Base-by-base conservation (phyloP, 192 early-diverging fungal species). In the Pecoramyces ruminantium region DNA sequence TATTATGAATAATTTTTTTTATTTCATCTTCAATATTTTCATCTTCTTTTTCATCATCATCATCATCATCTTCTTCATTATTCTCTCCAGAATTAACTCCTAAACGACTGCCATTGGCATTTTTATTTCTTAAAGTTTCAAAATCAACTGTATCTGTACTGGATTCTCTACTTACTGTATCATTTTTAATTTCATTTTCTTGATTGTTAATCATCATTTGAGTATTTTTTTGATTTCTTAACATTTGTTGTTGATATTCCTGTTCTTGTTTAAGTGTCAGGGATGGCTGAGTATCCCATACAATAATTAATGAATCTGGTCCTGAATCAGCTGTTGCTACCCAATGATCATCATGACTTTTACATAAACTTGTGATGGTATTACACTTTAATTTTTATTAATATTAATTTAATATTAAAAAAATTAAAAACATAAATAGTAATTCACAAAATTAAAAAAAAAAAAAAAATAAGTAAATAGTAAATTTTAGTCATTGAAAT, bases 311-410 rank as follows among this genome's bases (percentile, higher is more conserved):
- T 17, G 89, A 83, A 77, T 83, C 80, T 6, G 82, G 40, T 28
- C 90, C 90, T 42, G 81, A 85, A 83, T 91, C 90, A 13, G 87
- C 87, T 15, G 90, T 90, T 3, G 86, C 84, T 28, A 91, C 39
- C 83, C 86, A 91, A 29, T 88, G 81, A 42, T 85, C 85, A 80
- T 87, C 79, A 27, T 81, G 51, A 25, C 87, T 86, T 30, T 85
- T 80, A 25, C 86, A 77, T 30, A 84, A 80, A 18, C 84, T 82
- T 11, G 86, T 81, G 25, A 91, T 87, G 78, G 81, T 77, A 80
- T 91, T 90, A 83, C 85, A 84, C 88, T 88, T 30, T 28, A 2
- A 38, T 0, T 78, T 29, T 30, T 29, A 11, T n/a, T 21, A 9
- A n/a, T n/a, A n/a, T n/a, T n/a, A n/a, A n/a, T n/a, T n/a, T 30